A percentile compares a stretch with the other conserved stretches of the same genome.
Evolutionary conservation across 768 basidiomycete species (phyloP).

Genomic region (Psilocybe tampanensis): DNA sequence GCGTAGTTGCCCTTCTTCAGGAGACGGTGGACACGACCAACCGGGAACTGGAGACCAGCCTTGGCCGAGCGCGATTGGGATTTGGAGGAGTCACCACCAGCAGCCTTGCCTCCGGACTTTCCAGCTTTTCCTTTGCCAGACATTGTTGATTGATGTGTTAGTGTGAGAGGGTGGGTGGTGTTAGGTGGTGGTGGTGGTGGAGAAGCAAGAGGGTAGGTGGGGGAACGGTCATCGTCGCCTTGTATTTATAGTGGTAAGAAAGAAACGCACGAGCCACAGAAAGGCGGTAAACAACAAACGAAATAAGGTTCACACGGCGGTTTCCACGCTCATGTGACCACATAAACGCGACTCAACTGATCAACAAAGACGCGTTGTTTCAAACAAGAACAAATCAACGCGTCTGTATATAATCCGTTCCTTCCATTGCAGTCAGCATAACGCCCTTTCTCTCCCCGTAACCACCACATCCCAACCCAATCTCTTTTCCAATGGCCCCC

Average conservation of each 20-base stretch:
- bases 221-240: conserved; percentile 22
- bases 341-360: conserved; percentile 48
- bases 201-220: conserved; percentile 21
- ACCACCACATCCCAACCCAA: conserved; percentile 31
- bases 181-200: conserved; percentile 22
- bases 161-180: conserved; percentile 22
- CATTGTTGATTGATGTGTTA: conserved; percentile 32
- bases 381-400: conserved; percentile 50
- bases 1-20: conserved; percentile 90
- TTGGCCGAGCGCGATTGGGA: conserved; percentile 78
- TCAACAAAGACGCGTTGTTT: conserved; percentile 38
- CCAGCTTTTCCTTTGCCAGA: conserved; percentile 49
- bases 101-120: conserved; percentile 54
- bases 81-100: conserved; percentile 73
- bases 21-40: conserved; percentile 92
- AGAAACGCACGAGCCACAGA: conserved; percentile 28
- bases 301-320: conserved; percentile 21
- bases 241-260: conserved; percentile 39
- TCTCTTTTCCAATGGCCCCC: conserved; percentile 60
- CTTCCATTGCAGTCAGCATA: conserved; percentile 35
- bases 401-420: conserved; percentile 39
- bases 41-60: conserved; percentile 84
- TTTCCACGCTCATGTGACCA: conserved; percentile 16
- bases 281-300: conserved; percentile 24
- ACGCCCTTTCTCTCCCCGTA: conserved; percentile 33